Conservation (phyloP, 2,329 filamentous ascomycete genomes). For the Eurotiales sp. region DNA sequence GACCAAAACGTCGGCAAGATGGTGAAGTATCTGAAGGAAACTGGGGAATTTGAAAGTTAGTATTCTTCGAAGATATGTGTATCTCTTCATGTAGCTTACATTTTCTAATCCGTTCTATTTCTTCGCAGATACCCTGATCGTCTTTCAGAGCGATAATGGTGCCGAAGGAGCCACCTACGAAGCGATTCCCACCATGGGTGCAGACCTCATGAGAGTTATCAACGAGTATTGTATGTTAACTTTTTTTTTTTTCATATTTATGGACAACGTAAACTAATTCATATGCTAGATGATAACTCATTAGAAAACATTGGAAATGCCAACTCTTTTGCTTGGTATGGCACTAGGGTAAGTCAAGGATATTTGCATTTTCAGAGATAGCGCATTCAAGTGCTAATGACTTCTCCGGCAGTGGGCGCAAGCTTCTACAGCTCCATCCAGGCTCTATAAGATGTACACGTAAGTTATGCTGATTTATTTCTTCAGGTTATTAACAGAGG, state of each 20-base stretch:
- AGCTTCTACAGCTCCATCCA: constrained; percentile 42
- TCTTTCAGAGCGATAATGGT: constrained; percentile 50
- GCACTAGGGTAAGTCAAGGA: constrained; percentile 26
- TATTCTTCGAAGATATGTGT: background rate
- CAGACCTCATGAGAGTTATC: background rate
- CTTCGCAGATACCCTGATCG: constrained; percentile 41
- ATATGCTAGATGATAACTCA: constrained; percentile 32
- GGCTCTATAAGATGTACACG: constrained; percentile 29
- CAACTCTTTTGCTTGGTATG: constrained; percentile 49
- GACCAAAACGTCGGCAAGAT: constrained; percentile 47
- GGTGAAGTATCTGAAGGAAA: constrained; percentile 42
- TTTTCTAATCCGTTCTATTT: too few relatives aligned
- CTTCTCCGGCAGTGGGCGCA: constrained; percentile 39
- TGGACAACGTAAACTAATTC: background rate
- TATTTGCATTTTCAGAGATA: background rate
- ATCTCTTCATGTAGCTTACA: too few relatives aligned
- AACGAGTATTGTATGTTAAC: background rate
- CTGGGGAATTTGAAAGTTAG: constrained; percentile 42
- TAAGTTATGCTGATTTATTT: background rate
- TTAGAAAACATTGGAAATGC: constrained; percentile 47
- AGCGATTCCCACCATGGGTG: constrained; percentile 33
- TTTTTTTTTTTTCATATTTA: background rate
- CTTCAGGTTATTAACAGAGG: background rate
- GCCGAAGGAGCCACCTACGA: constrained; percentile 48
- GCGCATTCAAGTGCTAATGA: too few relatives aligned